Evolutionary conservation across 2,329 filamentous ascomycete genomes (phyloP), one percentile per base, ranked within the genome.

Genomic region (Botryotinia globosa): DNA sequence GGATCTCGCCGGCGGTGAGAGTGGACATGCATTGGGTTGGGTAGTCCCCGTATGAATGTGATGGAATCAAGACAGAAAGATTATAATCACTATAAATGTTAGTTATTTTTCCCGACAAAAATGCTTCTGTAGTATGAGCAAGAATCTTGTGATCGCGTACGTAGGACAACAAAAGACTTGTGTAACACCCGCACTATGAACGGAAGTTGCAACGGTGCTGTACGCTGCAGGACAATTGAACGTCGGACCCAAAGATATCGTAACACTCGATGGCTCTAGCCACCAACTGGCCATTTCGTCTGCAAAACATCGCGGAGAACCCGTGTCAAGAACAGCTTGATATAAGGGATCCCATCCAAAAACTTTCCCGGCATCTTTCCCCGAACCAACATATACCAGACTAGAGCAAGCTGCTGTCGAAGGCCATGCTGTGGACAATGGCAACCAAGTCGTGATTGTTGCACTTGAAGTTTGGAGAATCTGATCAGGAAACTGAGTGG

Each of bases 311-410:
- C 45, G n/a, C 6, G 69, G 69, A 20, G 69, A 64, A 12, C 59
- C 59, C 20, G 69, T 71, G 25, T 71, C 59, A 32, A 65, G 44
- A 34, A 71, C 59, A 16, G 32, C 61, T 56, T 63, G 58, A 45
- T 71, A 71, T 9, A 65, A 9, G 37, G 59, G 59, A 66, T 71
- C 69, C 69, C 69, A 71, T 32, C 45, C 69, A 56, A 65, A 71
- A 18, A 63, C n/a, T 20, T 34, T 71, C 2, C n/a, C 45, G 3
- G 69, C 59, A 14, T 71, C 59, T 7, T 56, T 44, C 6, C 69
- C 69, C 20, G 10, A 18, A 32, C 45, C 69, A 32, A 71, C 22
- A 12, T 65, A 65, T 45, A 71, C 34, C 7, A 71, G 29, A 44
- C 44, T 71, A 0, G 69, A 71, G 37, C 69, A 71, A 16, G 61